These are phyloP conservation scores for Phytopythium litorale DNA, from an alignment of 352 stramenopile species.

Conservation along the genomic window DNA sequence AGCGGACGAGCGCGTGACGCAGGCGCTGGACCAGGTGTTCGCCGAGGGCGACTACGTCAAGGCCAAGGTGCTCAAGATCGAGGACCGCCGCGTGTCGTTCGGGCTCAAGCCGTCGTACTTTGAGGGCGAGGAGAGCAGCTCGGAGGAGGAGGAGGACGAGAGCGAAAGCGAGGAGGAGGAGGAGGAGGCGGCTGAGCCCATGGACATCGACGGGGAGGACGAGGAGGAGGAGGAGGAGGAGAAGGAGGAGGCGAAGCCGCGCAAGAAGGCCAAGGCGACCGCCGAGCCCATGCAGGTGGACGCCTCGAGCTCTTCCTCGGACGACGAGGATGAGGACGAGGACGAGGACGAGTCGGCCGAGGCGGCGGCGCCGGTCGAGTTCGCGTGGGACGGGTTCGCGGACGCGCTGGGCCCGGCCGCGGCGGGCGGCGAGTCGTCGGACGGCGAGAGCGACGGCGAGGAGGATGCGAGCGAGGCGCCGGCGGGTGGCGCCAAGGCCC, in stretches of 20 bases:
- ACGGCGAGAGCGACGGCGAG: slow-evolving; percentile 51
- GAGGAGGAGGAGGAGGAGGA: slow-evolving; percentile 56
- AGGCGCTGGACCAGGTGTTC: slow-evolving; percentile 91
- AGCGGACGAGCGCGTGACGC: slow-evolving; percentile 93
- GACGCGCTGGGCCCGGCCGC: slow-evolving; percentile 51
- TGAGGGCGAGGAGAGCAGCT: slow-evolving; percentile 88
- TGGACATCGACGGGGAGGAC: slow-evolving; percentile 50
- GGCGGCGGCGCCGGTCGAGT: slow-evolving; percentile 47
- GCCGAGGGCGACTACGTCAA: slow-evolving; percentile 95
- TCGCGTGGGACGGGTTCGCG: slow-evolving; percentile 85
- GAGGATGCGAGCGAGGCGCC: slow-evolving; percentile 34
- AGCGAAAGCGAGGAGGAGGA: slow-evolving; percentile 46
- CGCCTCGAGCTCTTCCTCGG: slow-evolving; percentile 40
- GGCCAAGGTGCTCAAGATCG: slow-evolving; percentile 95
- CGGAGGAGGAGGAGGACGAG: slow-evolving; percentile 78
- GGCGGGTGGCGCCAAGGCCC: slow-evolving; percentile 54
- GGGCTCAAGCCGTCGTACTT: slow-evolving; percentile 97
- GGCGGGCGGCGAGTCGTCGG: slow-evolving; percentile 35
- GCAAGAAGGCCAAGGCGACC: slow-evolving; percentile 29
- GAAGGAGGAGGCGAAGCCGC: slow-evolving; percentile 27
- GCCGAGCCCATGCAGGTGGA: slow-evolving; percentile 40
- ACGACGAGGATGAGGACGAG: slow-evolving; percentile 45
- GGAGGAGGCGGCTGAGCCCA: slow-evolving; percentile 36
- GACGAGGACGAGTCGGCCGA: slow-evolving; percentile 25
- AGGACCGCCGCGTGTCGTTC: slow-evolving; percentile 90